Conservation (phyloP, 2,329 filamentous ascomycete species). For the Aschersonia sp. region DNA sequence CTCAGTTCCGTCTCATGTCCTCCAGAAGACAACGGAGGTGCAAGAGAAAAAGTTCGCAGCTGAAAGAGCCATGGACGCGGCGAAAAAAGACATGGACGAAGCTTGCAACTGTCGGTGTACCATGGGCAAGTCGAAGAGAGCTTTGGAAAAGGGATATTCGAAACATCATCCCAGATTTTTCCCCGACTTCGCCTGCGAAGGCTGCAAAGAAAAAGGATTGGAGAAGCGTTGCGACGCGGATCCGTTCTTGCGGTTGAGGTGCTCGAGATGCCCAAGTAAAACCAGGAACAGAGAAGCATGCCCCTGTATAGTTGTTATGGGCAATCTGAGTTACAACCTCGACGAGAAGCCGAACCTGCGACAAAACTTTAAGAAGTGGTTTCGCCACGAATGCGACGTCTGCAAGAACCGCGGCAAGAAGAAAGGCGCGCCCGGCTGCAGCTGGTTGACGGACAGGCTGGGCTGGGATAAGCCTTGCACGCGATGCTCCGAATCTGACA, state of each 20-base stretch:
- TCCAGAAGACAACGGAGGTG: neutral
- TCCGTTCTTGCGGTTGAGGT: conserved; percentile 7
- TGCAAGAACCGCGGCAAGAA: conserved; percentile 7
- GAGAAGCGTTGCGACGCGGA: conserved; percentile 10
- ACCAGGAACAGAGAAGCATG: neutral
- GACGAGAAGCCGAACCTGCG: conserved; percentile 6
- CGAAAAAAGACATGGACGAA: too few species aligned
- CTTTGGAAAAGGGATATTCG: conserved; percentile 7
- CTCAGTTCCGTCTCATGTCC: too few species aligned
- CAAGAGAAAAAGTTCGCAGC: neutral
- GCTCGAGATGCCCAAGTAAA: conserved; percentile 7
- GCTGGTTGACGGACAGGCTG: conserved; percentile 9
- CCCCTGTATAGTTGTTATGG: neutral
- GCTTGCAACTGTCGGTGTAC: too few species aligned
- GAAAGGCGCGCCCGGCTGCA: conserved; percentile 6
- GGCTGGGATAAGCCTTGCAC: conserved; percentile 10
- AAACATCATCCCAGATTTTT: conserved; percentile 5
- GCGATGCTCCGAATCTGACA: conserved; percentile 6
- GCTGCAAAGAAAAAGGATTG: conserved; percentile 3
- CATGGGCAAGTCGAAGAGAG: neutral
- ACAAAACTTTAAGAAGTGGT: conserved; percentile 8
- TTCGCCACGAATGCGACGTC: conserved; percentile 10
- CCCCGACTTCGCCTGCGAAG: conserved; percentile 4
- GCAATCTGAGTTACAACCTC: neutral
- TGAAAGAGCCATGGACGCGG: neutral